Evolutionary conservation across 2,329 filamentous ascomycete genomes (phyloP).

Genomic region (Neofusicoccum kwambonambiense): DNA sequence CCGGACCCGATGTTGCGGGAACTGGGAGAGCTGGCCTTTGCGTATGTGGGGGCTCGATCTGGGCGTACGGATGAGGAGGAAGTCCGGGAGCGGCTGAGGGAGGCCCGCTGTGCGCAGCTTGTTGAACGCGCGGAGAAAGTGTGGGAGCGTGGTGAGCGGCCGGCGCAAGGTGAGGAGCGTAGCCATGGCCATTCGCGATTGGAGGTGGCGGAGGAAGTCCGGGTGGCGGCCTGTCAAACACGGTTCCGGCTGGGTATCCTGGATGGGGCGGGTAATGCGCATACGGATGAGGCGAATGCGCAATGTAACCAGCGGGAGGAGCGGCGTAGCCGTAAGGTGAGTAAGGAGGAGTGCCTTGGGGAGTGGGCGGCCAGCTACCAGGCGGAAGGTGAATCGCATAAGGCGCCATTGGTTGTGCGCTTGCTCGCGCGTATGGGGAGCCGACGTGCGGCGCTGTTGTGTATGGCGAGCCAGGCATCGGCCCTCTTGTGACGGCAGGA

Average conservation of each 20-base stretch:
- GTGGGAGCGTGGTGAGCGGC: slow-evolving; percentile 34
- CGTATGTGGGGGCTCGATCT: slow-evolving; percentile 21
- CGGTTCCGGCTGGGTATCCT: slow-evolving; percentile 26
- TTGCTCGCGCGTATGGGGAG: slow-evolving; percentile 47
- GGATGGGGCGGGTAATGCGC: slow-evolving; percentile 9
- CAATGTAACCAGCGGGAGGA: slow-evolving; percentile 9
- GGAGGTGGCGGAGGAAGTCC: slow-evolving; percentile 39
- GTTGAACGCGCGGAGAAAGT: slow-evolving; percentile 40
- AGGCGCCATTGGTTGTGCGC: slow-evolving; percentile 38
- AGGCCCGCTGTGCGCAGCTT: slow-evolving; percentile 37
- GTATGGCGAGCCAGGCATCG: slow-evolving; percentile 60
- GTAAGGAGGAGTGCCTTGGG: slow-evolving; percentile 43
- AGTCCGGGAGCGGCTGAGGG: slow-evolving; percentile 48
- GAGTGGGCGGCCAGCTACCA: slow-evolving; percentile 42
- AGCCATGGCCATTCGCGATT: slow-evolving; percentile 33
- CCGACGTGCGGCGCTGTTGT: slow-evolving; percentile 55
- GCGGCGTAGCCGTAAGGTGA: slow-evolving; percentile 30
- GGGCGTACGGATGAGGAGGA: slow-evolving; percentile 34
- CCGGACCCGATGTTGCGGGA: slow-evolving; percentile 25
- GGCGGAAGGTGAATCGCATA: slow-evolving; percentile 42
- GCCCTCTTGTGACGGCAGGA: slow-evolving; percentile 76
- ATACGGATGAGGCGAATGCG: slow-evolving; percentile 16
- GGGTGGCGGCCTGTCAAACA: slow-evolving; percentile 39
- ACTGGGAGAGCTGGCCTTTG: slow-evolving; percentile 6
- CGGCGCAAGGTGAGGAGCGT: slow-evolving; percentile 22